Base-by-base conservation (phyloP, 805 yeast genomes). In the Ogataea haglerorum region DNA sequence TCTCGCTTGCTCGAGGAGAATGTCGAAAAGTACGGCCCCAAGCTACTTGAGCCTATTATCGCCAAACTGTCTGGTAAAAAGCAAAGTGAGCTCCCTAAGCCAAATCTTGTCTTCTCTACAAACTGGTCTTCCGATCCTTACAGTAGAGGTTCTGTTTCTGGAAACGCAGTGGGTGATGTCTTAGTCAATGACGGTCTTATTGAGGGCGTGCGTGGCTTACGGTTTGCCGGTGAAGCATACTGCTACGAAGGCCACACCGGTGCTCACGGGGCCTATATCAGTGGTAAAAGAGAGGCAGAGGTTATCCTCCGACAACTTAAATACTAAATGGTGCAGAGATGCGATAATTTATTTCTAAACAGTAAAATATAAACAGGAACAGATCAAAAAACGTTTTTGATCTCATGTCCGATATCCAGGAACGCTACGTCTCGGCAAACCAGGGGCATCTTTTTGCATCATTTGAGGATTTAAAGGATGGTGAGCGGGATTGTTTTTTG, bases 141-240 rank as follows among this genome's bases (percentile, higher is more conserved):
- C 51, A 61, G 69, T 15, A 56, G 77, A 42, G 80, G 80, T 13
- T 69, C 79, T 1, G 71, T 74, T 47, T 49, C 70, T 4, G 71
- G 74, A 3, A 52, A 65, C 36, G 60, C 68, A 10, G 66, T 67
- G 0, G 67, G 65, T 12, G 79, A 74, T 49, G 65, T 66, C 14
- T 26, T 72, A 1, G 64, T 60, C n/a, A 57, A 58, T 28, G 60
- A 53, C 32, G 57, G 49, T 5, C 40, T 55, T 17, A 28, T 58
- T 21, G 53, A 53, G n/a, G 67, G 67, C 3, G 53, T 54, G 38
- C 65, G 60, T 2, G 49, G 61, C 12, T 53, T 76, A 15, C 57
- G 79, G 19, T 76, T 76, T 63, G 80, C 80, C 0, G 81, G 81
- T 6, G 81, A 75, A 49, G 78, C 73, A 40, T 69, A 78, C 17